Conservation (phyloP, 2,329 filamentous ascomycete species). For the Tolypocladium endophyticum region DNA sequence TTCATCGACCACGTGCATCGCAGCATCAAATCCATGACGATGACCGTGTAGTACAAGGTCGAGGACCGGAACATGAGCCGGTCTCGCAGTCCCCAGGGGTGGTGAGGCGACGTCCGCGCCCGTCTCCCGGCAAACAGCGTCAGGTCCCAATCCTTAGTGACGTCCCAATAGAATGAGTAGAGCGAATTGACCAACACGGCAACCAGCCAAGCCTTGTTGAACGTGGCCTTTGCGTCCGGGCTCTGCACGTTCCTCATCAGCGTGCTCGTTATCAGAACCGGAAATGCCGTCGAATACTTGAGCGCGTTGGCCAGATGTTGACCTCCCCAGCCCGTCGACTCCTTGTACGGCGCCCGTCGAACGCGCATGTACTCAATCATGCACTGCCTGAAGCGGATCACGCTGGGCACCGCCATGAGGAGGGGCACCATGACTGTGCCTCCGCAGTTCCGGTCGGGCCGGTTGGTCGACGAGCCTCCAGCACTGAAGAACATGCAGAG, state of each 20-base stretch:
- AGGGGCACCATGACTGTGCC: conserved; percentile 71
- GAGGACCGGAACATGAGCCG: conserved; percentile 62
- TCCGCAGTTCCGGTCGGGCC: conserved; percentile 73
- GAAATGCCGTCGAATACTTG: conserved; percentile 92
- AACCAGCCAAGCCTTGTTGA: conserved; percentile 55
- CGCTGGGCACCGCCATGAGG: conserved; percentile 70
- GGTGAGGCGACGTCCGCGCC: conserved; percentile 49
- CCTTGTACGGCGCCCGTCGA: conserved; percentile 42
- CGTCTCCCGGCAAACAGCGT: conserved; percentile 58
- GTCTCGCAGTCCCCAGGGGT: conserved; percentile 69
- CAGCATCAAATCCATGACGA: conserved; percentile 67
- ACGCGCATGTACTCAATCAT: conserved; percentile 78
- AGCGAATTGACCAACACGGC: conserved; percentile 73
- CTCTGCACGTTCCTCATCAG: conserved; percentile 53
- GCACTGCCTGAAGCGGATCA: conserved; percentile 86
- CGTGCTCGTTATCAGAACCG: conserved; percentile 73
- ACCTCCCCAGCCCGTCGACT: conserved; percentile 60
- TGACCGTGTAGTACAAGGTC: conserved; percentile 71
- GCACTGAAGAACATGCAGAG: conserved; percentile 81
- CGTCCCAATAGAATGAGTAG: conserved; percentile 99
- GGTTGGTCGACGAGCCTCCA: conserved; percentile 62
- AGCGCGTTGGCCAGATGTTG: conserved; percentile 87
- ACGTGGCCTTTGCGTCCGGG: conserved; percentile 25
- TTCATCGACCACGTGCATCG: conserved; percentile 89
- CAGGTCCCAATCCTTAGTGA: conserved; percentile 93